A percentile compares a stretch with the other conserved stretches of the same genome.
Conservation (phyloP, 306 rosid genomes). For the Geum urbanum region DNA sequence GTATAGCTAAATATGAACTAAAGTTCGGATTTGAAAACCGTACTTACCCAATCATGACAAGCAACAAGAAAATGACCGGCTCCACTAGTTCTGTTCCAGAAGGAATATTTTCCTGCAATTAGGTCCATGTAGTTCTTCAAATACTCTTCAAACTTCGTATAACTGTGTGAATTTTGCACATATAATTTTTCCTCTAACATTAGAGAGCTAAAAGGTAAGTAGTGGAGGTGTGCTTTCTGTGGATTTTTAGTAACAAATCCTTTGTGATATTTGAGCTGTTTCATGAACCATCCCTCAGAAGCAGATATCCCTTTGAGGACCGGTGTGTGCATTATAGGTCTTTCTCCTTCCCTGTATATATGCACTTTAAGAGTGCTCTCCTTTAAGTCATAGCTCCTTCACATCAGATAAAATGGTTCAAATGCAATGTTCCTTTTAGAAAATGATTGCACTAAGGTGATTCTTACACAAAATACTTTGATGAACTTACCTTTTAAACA, state of each 20-base stretch:
- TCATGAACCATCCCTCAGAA: constrained; percentile 97
- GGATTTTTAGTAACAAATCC: constrained; percentile 58
- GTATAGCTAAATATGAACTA: neutral
- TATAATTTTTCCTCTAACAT: constrained; percentile 61
- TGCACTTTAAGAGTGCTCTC: constrained; percentile 71
- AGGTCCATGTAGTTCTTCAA: constrained; percentile 51
- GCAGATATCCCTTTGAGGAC: constrained; percentile 75
- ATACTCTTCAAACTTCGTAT: constrained; percentile 49
- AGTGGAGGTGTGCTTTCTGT: constrained; percentile 78
- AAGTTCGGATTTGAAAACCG: constrained; percentile 7
- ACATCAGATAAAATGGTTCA: constrained; percentile 10
- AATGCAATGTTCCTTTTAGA: neutral
- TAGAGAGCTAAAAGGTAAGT: constrained; percentile 93
- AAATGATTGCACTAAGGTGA: neutral
- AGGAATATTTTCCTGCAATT: constrained; percentile 61
- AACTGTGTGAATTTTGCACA: constrained; percentile 56
- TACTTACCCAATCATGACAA: constrained; percentile 91
- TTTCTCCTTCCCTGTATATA: constrained; percentile 70
- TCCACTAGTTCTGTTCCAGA: constrained; percentile 84
- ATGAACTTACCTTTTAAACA: constrained; percentile 56
- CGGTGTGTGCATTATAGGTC: constrained; percentile 72
- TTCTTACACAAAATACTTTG: neutral
- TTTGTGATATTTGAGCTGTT: constrained; percentile 61
- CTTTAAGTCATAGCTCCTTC: constrained; percentile 94
- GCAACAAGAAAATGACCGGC: constrained; percentile 94